phyloP scores from a whole-genome alignment of 257 asterid species.

The Solanum appendiculatum region DNA sequence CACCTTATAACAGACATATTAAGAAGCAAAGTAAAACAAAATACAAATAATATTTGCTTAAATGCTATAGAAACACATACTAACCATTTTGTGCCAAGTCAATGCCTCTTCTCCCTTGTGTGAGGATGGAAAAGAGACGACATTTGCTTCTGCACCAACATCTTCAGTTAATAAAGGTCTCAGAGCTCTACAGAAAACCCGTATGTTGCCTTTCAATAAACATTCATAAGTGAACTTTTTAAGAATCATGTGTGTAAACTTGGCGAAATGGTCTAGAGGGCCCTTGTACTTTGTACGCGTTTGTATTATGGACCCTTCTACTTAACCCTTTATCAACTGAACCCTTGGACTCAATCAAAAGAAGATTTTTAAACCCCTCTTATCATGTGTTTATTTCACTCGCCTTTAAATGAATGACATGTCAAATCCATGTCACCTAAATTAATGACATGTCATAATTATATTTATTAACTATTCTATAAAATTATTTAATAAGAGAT shows the following conservation, averaged over 20 bases:
- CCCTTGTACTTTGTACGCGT: too few species aligned
- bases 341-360: too few species aligned
- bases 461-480: too few species aligned
- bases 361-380: too few species aligned
- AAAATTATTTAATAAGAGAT: too few species aligned
- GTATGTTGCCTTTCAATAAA: constrained; percentile 75
- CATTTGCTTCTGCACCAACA: constrained; percentile 49
- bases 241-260: neutral
- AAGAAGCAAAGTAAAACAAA: neutral
- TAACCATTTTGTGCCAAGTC: constrained; percentile 74
- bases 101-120: constrained; percentile 68
- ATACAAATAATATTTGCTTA: neutral
- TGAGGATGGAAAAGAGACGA: constrained; percentile 64
- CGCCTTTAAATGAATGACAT: too few species aligned
- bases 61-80: neutral
- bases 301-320: too few species aligned
- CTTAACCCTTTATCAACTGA: too few species aligned
- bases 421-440: too few species aligned
- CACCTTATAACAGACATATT: constrained; percentile 44
- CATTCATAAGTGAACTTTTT: neutral
- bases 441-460: too few species aligned
- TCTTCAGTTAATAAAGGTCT: constrained; percentile 80
- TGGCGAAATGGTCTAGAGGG: too few species aligned
- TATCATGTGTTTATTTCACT: too few species aligned
- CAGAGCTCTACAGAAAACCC: constrained; percentile 94